Evolutionary conservation across 1,284 basidiomycete species (phyloP), one percentile per base, ranked within the genome.

Genomic region (Naganishia cerealis): DNA sequence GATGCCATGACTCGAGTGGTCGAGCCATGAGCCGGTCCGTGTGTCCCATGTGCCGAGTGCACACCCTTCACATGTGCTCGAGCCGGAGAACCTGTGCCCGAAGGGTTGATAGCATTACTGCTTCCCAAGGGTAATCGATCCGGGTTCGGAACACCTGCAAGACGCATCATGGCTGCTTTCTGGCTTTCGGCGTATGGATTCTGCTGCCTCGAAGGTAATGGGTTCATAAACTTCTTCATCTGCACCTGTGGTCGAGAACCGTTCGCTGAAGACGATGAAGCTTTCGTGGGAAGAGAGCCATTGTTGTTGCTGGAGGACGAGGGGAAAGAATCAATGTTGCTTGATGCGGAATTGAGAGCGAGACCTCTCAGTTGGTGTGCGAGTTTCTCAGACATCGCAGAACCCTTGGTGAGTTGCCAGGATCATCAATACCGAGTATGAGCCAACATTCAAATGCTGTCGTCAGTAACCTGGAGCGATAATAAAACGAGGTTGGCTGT

Each of bases 171-270:
- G 0, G 79, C 77, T 6, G 72, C 76, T 42, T 50, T 59, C 15
- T 72, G 70, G 4, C 79, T 73, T 8, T 75, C 78, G 8, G 75
- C 74, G 66, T 80, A 78, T 7, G 77, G 73, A 0, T 78, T 77
- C 40, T 79, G 72, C 18, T 75, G 72, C 18, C 48, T 52, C 10
- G 38, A 50, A 4, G 79, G 71, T 6, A 73, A 73, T 1, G 79
- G 78, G 66, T 80, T 79, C 79, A 80, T 80, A 71, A 79, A 81
- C 67, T 79, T 79, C 68, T 80, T 80, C 71, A 80, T 71, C n/a
- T 79, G 73, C 1, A 75, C 75, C 1, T 79, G 77, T n/a, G 80
- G 72, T 36, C 79, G 75, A 61, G 55, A 58, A 18, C 57, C 48
- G 24, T 40, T 57, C 15, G 52, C 24, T 2, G 48, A 10, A 24